Evolutionary conservation across 306 rosid species (phyloP).

Genomic region (Ormosia emarginata): DNA sequence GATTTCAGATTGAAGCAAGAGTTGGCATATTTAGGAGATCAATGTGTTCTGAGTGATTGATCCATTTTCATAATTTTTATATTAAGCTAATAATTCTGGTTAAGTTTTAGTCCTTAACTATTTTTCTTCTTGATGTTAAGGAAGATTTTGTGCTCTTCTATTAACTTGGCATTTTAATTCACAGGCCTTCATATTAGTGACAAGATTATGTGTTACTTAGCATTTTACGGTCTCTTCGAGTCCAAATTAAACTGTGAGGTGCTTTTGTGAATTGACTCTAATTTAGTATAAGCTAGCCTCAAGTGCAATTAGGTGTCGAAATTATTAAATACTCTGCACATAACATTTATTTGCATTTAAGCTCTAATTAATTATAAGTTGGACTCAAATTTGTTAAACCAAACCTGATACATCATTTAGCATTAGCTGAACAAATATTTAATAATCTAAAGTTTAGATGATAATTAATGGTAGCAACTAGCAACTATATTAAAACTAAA

Average conservation of each 20-base stretch:
- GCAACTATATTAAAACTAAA: neutral
- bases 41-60: slow-evolving; percentile 16
- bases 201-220: neutral
- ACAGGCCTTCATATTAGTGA: neutral
- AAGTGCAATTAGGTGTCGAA: neutral
- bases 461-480: neutral
- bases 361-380: neutral
- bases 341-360: neutral
- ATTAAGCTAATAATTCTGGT: neutral
- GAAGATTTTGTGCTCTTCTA: neutral
- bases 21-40: slow-evolving; percentile 8
- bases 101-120: neutral
- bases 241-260: neutral
- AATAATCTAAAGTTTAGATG: neutral
- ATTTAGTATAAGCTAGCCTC: neutral
- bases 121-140: neutral
- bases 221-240: neutral
- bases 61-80: neutral
- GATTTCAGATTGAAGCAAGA: slow-evolving; percentile 41
- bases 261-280: neutral
- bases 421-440: neutral
- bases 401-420: neutral
- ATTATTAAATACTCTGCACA: neutral
- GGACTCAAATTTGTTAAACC: neutral
- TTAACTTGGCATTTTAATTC: neutral